phyloP scores from a whole-genome alignment of 352 stramenopile genomes.

The Pythium aristosporum region DNA sequence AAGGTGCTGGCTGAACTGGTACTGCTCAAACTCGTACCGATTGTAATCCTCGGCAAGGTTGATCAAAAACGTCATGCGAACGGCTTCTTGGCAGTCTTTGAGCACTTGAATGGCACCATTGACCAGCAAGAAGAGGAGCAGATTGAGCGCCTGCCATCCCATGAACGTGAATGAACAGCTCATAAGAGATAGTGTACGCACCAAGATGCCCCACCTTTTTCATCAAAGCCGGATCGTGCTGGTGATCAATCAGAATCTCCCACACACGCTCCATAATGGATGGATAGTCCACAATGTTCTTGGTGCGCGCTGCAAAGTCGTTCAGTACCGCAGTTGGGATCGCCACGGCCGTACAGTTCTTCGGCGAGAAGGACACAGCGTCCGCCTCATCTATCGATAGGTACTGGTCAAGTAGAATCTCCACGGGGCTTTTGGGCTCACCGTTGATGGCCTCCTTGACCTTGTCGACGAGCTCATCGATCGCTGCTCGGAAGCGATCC shows the following conservation, averaged over 20 bases:
- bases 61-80: constrained; percentile 44
- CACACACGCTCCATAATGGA: constrained; percentile 73
- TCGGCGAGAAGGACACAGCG: constrained; percentile 41
- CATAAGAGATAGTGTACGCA: no score
- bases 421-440: constrained; percentile 57
- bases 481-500: constrained; percentile 51
- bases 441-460: constrained; percentile 55
- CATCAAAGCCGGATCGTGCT: constrained; percentile 54
- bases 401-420: constrained; percentile 63
- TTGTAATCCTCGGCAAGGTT: constrained; percentile 64
- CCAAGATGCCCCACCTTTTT: constrained; percentile 39
- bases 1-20: constrained; percentile 70
- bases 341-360: constrained; percentile 32
- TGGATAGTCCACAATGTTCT: constrained; percentile 74
- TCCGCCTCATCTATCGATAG: constrained; percentile 54
- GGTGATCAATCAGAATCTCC: constrained; percentile 59
- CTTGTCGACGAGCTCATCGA: constrained; percentile 65
- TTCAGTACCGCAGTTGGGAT: constrained; percentile 58
- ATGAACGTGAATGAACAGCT: neutral
- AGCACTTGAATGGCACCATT: constrained; percentile 73
- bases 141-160: constrained; percentile 38
- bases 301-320: constrained; percentile 60
- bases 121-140: constrained; percentile 64
- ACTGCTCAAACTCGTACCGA: constrained; percentile 69
- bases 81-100: constrained; percentile 49